Conservation (phyloP, 2,329 filamentous ascomycete genomes). For the Trichoderma breve region DNA sequence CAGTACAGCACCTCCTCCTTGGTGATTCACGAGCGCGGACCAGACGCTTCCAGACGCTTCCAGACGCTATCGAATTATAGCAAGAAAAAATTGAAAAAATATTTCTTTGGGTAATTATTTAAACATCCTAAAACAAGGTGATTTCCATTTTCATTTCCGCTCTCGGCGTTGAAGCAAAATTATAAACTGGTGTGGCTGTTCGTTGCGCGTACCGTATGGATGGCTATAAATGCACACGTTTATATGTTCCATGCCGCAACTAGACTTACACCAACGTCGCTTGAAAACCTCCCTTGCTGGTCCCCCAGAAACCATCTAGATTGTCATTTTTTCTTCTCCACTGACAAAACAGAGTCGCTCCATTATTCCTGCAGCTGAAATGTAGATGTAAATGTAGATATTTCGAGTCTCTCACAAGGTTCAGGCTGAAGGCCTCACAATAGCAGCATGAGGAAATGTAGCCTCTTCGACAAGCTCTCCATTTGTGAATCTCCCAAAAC, state of each 20-base stretch:
- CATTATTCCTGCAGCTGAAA: no score
- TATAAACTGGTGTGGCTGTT: not conserved
- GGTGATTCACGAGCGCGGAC: no score
- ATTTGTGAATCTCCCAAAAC: not conserved
- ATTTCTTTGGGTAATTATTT: no score
- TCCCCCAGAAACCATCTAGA: not conserved
- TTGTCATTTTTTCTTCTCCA: not conserved
- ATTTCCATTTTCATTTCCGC: not conserved
- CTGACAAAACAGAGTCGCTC: rapidly evolving
- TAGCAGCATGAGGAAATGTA: not conserved
- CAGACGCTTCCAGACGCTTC: not conserved
- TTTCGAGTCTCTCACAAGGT: not conserved
- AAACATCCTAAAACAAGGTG: not conserved
- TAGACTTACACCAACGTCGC: not conserved
- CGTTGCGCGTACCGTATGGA: not conserved
- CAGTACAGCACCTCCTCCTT: not conserved
- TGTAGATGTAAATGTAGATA: not conserved
- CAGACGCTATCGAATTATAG: not conserved
- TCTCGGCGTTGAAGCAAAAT: not conserved
- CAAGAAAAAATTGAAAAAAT: not conserved
- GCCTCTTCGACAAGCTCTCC: not conserved
- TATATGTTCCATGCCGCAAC: not conserved
- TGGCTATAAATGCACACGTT: not conserved
- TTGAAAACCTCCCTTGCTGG: not conserved
- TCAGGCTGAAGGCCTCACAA: not conserved